Evolutionary conservation across 2,329 filamentous ascomycete genomes (phyloP), one percentile per base, ranked within the genome.

Genomic region (Colletotrichum paranaense): DNA sequence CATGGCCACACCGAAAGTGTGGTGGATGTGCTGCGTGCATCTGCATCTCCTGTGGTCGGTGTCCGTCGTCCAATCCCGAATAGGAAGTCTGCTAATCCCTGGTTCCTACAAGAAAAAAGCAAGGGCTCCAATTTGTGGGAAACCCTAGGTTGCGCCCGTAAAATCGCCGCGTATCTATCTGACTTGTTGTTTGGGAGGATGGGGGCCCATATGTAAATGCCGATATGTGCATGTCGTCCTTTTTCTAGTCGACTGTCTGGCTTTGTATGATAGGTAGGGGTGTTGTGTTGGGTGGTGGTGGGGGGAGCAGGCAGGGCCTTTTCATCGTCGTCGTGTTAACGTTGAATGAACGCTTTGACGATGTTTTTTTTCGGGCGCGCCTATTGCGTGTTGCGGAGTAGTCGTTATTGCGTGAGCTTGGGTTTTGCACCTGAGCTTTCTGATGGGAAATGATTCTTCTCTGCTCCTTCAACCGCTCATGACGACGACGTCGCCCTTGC

Each of bases 401-500:
- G 12, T 14, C 9, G 22, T 53, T 53, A 30, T n/a, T 46, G n/a
- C n/a, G 24, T 46, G 19, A 35, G 38, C 42, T 19, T n/a, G 6
- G 19, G 12, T 19, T 16, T 32, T 32, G 30, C 30, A 11, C 19
- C 14, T 4, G 32, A 62, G 5, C n/a, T 7, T 24, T n/a, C 38
- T 19, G 16, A 42, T 7, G 28, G 12, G n/a, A 9, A 64, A 55
- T 7, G 46, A 2, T 68, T 73, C 28, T 72, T 42, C 38, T 35
- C 11, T 4, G 32, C 32, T 35, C 30, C 5, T 76, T 77, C 78
- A 82, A 66, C 81, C 82, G 78, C 87, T 86, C 11, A 83, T 82
- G 64, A 88, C 77, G 56, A 89, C 85, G 60, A 88, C 85, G 72
- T 88, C 84, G 66, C 84, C 84, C 68, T 86, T 86, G 80, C 88